Evolutionary conservation across 1,284 basidiomycete genomes (phyloP).

Genomic region (Boletus hoseneyae): DNA sequence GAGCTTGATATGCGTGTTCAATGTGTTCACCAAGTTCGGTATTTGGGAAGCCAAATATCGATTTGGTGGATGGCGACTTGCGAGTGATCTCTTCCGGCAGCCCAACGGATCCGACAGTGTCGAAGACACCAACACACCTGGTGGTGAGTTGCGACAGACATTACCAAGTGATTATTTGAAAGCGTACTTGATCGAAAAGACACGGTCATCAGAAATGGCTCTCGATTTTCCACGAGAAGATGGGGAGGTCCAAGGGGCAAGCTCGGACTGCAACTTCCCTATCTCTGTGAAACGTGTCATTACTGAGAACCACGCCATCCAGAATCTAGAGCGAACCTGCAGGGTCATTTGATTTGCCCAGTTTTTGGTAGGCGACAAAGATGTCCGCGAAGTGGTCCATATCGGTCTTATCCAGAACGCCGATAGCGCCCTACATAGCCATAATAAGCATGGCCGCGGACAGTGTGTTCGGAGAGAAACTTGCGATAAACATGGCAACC

Average conservation of each 20-base stretch:
- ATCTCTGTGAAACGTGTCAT: slow-evolving; percentile 38
- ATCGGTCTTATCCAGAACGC: slow-evolving; percentile 58
- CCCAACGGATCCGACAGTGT: slow-evolving; percentile 68
- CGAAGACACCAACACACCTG: slow-evolving; percentile 70
- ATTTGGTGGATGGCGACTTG: slow-evolving; percentile 37
- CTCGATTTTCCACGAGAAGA: slow-evolving; percentile 51
- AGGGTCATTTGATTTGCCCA: slow-evolving; percentile 49
- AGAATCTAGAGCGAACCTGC: slow-evolving; percentile 37
- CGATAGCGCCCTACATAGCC: slow-evolving; percentile 51
- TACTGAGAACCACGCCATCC: not conserved
- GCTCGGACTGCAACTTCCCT: slow-evolving; percentile 37
- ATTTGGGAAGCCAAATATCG: slow-evolving; percentile 63
- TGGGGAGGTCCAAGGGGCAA: slow-evolving; percentile 50
- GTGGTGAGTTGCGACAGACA: slow-evolving; percentile 6
- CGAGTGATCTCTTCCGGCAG: slow-evolving; percentile 59
- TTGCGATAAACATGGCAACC: slow-evolving; percentile 64
- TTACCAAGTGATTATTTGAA: not conserved
- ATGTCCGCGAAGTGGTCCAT: slow-evolving; percentile 69
- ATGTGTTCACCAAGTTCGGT: slow-evolving; percentile 58
- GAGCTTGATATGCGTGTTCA: slow-evolving; percentile 59
- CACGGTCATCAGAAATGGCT: slow-evolving; percentile 41
- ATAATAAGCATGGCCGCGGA: not conserved
- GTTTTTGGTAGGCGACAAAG: slow-evolving; percentile 56
- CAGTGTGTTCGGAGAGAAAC: slow-evolving; percentile 17
- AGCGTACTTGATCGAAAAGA: slow-evolving; percentile 60